phyloP scores from a whole-genome alignment of 2,329 filamentous ascomycete species.

The Pseudocercospora cruenta region DNA sequence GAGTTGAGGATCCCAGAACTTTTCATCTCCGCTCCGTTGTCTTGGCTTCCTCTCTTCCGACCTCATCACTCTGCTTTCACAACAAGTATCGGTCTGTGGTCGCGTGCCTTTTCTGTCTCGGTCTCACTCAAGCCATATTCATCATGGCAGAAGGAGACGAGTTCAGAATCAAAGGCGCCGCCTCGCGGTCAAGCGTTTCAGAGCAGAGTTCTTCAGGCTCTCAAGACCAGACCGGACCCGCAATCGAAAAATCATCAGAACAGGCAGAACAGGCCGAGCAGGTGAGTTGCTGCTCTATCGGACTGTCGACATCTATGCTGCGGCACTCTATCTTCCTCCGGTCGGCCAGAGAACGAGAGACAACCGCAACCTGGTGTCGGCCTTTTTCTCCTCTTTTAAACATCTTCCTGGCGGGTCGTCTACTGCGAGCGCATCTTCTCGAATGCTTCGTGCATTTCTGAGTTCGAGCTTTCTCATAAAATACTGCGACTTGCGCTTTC shows the following conservation, averaged over 20 bases:
- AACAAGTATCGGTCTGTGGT: background rate
- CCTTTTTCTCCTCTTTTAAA: background rate
- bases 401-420: background rate
- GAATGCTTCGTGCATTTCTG: background rate
- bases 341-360: background rate
- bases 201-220: conserved; percentile 13
- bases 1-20: conserved; percentile 5
- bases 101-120: background rate
- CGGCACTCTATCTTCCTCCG: background rate
- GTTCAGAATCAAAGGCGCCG: conserved; percentile 31
- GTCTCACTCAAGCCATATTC: background rate
- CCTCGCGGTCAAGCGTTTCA: conserved; percentile 12
- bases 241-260: conserved; percentile 16
- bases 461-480: background rate
- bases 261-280: conserved; percentile 24
- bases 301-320: background rate
- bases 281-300: conserved; percentile 24
- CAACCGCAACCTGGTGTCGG: background rate
- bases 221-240: conserved; percentile 19
- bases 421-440: background rate
- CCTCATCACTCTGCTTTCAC: conserved; percentile 19
- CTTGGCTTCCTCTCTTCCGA: conserved; percentile 13
- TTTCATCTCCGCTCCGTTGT: conserved; percentile 1
- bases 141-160: conserved; percentile 30
- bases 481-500: conserved; percentile 8